phyloP scores from a whole-genome alignment of 768 basidiomycete genomes.

The Holtermanniella nyarrowii region DNA sequence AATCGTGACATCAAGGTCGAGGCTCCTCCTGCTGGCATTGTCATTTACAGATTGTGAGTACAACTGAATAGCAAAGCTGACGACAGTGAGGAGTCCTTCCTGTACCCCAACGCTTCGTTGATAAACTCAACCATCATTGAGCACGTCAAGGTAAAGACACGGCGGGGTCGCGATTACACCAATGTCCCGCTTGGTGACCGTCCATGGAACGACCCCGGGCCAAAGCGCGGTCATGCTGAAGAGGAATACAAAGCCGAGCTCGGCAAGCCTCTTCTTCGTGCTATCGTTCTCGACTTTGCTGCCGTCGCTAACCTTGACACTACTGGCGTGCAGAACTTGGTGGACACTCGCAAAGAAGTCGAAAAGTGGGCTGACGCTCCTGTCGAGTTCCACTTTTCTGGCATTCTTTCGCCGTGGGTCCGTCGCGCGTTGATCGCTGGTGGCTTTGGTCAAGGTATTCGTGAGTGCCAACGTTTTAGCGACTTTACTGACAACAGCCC shows the following conservation, averaged over 20 bases:
- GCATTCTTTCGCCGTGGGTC: constrained; percentile 86
- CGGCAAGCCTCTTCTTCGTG: constrained; percentile 63
- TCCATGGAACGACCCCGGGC: constrained; percentile 90
- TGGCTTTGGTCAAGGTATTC: constrained; percentile 70
- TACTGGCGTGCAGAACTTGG: constrained; percentile 79
- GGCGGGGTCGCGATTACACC: constrained; percentile 63
- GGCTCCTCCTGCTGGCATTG: constrained; percentile 70
- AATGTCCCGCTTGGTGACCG: constrained; percentile 59
- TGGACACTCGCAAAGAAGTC: constrained; percentile 77
- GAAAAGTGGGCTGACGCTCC: constrained; percentile 73
- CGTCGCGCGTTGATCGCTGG: constrained; percentile 66
- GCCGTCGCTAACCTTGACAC: constrained; percentile 78
- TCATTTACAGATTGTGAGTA: constrained; percentile 90
- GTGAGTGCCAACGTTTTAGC: constrained; percentile 34
- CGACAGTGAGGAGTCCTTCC: constrained; percentile 78
- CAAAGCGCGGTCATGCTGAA: constrained; percentile 45
- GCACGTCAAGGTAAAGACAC: constrained; percentile 66
- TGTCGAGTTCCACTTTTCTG: constrained; percentile 82
- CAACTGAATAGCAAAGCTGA: too few relatives aligned
- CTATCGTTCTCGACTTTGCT: constrained; percentile 86
- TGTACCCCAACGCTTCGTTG: constrained; percentile 46
- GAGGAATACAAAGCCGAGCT: constrained; percentile 44
- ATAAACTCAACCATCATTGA: constrained; percentile 65
- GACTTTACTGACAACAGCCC: neutral
- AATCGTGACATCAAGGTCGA: constrained; percentile 62